Conservation (phyloP, 768 basidiomycete genomes). For the Lentinula aciculospora region DNA sequence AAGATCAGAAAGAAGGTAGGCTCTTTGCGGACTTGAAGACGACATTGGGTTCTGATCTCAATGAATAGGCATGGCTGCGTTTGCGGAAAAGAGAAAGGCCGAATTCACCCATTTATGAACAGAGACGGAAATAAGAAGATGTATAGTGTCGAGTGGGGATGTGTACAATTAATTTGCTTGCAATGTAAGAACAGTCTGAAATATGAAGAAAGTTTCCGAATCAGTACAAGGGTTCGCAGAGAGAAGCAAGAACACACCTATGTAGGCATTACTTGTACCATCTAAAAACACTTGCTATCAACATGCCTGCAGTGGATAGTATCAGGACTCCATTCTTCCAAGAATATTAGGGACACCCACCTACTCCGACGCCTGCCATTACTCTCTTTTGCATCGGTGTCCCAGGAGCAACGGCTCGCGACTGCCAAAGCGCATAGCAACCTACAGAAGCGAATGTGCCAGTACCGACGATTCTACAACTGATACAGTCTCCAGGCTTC, state of each 20-base stretch:
- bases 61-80: constrained; percentile 85
- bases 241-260: not conserved
- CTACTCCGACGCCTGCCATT: constrained; percentile 57
- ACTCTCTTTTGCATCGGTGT: constrained; percentile 54
- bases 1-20: constrained; percentile 93
- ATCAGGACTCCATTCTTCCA: constrained; percentile 22
- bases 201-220: not conserved
- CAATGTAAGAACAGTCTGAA: not conserved
- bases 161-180: not conserved
- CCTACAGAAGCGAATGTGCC: constrained; percentile 59
- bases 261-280: constrained; percentile 9
- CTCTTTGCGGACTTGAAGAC: constrained; percentile 4
- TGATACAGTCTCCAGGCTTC: constrained; percentile 46
- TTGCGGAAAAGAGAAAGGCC: constrained; percentile 89
- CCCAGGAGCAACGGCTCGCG: constrained; percentile 59
- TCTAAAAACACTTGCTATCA: constrained; percentile 10
- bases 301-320: constrained; percentile 31
- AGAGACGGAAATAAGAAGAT: not conserved
- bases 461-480: constrained; percentile 66
- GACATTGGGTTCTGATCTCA: not conserved
- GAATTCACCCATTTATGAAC: constrained; percentile 61
- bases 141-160: not conserved
- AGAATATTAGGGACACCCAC: constrained; percentile 26
- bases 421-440: constrained; percentile 60
- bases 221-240: not conserved